These are phyloP conservation scores for Aphanomyces astaci DNA, from an alignment of 352 stramenopile species.

Conservation along the genomic window DNA sequence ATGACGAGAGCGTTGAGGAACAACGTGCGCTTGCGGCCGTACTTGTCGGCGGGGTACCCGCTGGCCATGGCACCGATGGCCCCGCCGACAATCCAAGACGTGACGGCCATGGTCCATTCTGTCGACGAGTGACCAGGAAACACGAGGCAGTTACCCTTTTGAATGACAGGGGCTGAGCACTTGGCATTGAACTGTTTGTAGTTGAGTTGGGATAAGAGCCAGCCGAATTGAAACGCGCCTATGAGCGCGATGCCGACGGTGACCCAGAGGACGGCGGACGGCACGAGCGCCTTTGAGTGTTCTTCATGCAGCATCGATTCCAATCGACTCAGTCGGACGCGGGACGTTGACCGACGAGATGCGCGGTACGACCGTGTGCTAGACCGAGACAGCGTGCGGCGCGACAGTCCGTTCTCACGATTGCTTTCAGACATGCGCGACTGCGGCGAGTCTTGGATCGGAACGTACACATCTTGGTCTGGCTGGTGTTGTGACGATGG, in stretches of 20 bases:
- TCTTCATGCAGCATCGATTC: conserved; percentile 20
- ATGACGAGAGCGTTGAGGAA: conserved; percentile 34
- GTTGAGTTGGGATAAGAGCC: conserved; percentile 61
- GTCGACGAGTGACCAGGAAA: conserved; percentile 32
- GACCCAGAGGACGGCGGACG: conserved; percentile 32
- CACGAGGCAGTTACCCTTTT: conserved; percentile 33
- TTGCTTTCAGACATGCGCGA: neutral
- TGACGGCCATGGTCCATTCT: conserved; percentile 37
- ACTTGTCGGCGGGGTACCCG: conserved; percentile 29
- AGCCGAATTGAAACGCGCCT: conserved; percentile 45
- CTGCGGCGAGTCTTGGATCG: conserved; percentile 10
- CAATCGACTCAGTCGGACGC: conserved; percentile 14
- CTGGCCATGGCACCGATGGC: conserved; percentile 33
- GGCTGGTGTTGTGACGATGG: neutral
- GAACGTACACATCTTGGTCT: conserved; percentile 13
- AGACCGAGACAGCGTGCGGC: neutral
- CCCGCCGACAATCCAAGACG: conserved; percentile 38
- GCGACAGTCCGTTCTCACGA: neutral
- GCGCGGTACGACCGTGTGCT: conserved; percentile 7
- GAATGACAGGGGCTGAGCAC: conserved; percentile 35
- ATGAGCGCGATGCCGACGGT: conserved; percentile 44
- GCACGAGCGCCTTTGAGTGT: conserved; percentile 13
- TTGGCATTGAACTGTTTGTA: conserved; percentile 44
- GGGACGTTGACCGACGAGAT: conserved; percentile 15
- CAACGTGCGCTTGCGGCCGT: conserved; percentile 31